Evolutionary conservation across 78 protist genomes (phyloP).

Genomic region (Salpingoeca rosetta): DNA sequence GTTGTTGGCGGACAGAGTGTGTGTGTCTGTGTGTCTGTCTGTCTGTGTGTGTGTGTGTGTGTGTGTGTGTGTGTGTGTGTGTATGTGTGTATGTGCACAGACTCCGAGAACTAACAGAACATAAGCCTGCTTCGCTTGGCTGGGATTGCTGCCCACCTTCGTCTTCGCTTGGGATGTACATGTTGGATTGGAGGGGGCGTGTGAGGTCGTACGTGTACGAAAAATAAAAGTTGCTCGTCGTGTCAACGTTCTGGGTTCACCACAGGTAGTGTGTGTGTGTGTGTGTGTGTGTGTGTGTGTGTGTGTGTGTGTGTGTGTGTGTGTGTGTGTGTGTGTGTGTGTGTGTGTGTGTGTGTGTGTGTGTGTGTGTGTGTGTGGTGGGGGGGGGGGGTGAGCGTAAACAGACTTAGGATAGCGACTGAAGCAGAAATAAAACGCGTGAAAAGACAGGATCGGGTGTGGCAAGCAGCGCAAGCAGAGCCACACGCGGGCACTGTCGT

Average conservation of each 20-base stretch:
- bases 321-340: neutral
- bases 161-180: neutral
- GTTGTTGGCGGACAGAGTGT: too few species aligned
- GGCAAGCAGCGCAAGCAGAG: neutral
- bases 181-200: slow-evolving; percentile 56
- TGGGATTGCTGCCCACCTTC: neutral
- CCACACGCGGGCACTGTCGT: neutral
- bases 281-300: neutral
- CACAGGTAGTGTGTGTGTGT: neutral
- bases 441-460: neutral
- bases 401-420: neutral
- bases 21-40: too few species aligned
- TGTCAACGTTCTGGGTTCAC: slow-evolving; percentile 50
- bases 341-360: neutral
- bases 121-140: too few species aligned
- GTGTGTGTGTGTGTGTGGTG: too few species aligned
- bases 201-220: slow-evolving; percentile 85
- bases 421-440: neutral
- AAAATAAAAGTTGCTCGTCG: slow-evolving; percentile 73
- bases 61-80: too few species aligned
- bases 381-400: too few species aligned
- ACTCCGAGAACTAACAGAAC: too few species aligned
- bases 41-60: too few species aligned
- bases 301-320: slow-evolving; percentile 11
- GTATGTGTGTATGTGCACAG: too few species aligned